Base-by-base conservation (phyloP, 2,329 filamentous ascomycete species). In the Fusarium sp. region DNA sequence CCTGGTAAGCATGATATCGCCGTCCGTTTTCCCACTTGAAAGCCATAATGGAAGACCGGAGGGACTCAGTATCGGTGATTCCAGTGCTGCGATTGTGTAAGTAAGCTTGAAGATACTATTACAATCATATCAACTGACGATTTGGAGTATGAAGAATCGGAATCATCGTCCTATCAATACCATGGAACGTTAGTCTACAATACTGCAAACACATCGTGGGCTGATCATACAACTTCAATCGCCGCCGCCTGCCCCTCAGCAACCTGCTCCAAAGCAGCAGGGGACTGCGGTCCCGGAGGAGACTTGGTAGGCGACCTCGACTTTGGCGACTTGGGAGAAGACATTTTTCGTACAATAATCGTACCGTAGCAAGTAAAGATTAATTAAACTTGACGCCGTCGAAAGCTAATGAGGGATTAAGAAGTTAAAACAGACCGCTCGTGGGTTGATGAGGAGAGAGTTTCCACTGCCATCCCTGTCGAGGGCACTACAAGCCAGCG, bases 1-100 rank as follows among this genome's bases (percentile, higher is more conserved):
- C 81, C 37, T 82, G 81, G 70, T 83, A 85, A 46, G 80, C 81
- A 67, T 86, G 84, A 54, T 87, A 88, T 7, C 84, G 78, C 1
- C 85, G 80, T 6, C 85, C 85, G 53, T 86, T 82, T 60, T 86
- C 83, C 69, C 83, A 85, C 35, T 80, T 77, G 69, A 69, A 74
- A 5, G 57, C 65, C 32, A 75, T 23, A 7, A 75, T 74, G 2
- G 73, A 75, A 2, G 60, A 73, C 4, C 70, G 57, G 2, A 74
- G 61, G 0, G 72, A 71, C 20, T 66, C 70, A 2, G 73, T 75
- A 35, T 74, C 73, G 11, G 73, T 75, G 1, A 71, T 64, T 2
- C 53, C 20, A 2, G 61, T 65, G 6, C 67, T 67, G 6, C 2
- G 0, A 7, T 46, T 9, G 52, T 41, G 30, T 13, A 7, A 33